phyloP scores from a whole-genome alignment of 192 early-diverging fungal genomes.

The Gigaspora rosea region DNA sequence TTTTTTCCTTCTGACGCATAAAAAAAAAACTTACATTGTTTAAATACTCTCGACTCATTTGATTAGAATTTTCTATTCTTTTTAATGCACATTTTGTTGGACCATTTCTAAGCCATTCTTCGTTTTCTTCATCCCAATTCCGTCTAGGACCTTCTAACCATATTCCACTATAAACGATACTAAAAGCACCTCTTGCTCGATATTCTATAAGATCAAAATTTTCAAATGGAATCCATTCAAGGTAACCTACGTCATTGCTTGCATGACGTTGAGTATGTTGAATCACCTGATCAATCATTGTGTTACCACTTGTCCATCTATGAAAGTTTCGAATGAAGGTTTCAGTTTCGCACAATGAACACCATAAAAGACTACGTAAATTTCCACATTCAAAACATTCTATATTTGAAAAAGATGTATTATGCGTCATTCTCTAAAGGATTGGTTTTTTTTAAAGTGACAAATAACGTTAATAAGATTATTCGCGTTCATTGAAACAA shows the following conservation, averaged over 20 bases:
- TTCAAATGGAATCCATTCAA: constrained; percentile 2
- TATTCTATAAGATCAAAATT: background rate
- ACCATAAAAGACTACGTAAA: background rate
- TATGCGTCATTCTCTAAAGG: too few species aligned
- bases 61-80: background rate
- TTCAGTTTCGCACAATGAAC: background rate
- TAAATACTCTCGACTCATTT: background rate
- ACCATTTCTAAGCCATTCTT: background rate
- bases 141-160: constrained; percentile 20
- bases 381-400: too few species aligned
- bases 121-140: constrained; percentile 10
- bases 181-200: background rate
- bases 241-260: background rate
- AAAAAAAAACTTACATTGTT: background rate
- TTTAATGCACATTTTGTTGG: constrained; percentile 9
- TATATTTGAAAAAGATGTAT: too few species aligned
- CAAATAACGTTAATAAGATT: too few species aligned
- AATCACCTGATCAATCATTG: background rate
- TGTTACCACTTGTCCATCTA: background rate
- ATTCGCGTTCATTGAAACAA: too few species aligned
- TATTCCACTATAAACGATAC: background rate
- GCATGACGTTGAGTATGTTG: background rate
- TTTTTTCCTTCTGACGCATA: too few species aligned
- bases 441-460: too few species aligned
- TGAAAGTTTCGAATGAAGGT: background rate